These are phyloP conservation scores for Chaetomiaceae sp. DNA, from an alignment of 2,329 filamentous ascomycete genomes.

Conservation along the genomic window DNA sequence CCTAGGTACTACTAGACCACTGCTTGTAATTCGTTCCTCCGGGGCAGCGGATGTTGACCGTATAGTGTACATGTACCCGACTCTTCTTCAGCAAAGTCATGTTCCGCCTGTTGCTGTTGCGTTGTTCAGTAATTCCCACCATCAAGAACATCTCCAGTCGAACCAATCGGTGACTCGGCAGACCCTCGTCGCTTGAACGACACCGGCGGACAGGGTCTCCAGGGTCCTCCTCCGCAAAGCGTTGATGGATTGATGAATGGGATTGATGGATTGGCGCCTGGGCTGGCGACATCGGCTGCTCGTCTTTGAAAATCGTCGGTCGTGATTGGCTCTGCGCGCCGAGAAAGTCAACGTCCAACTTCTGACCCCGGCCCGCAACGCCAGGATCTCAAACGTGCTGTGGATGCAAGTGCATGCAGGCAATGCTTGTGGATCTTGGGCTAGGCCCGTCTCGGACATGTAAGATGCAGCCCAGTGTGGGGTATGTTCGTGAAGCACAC, in stretches of 20 bases:
- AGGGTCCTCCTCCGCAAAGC: conserved; percentile 10
- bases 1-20: too few species aligned
- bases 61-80: too few species aligned
- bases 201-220: conserved; percentile 17
- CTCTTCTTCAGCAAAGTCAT: too few species aligned
- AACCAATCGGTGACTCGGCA: too few species aligned
- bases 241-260: conserved; percentile 1
- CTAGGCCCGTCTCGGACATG: conserved; percentile 17
- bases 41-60: too few species aligned
- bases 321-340: conserved; percentile 24
- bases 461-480: conserved; percentile 26
- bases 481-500: conserved; percentile 21
- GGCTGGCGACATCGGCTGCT: conserved; percentile 27
- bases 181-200: too few species aligned
- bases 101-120: too few species aligned
- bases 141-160: too few species aligned
- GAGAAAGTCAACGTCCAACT: conserved; percentile 19
- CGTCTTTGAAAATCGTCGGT: conserved; percentile 25
- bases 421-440: conserved; percentile 26
- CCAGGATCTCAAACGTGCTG: conserved; percentile 22
- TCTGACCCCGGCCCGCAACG: conserved; percentile 6
- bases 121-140: too few species aligned
- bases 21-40: too few species aligned
- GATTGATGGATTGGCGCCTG: conserved; percentile 2
- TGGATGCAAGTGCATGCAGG: conserved; percentile 26